These are phyloP conservation scores for Cornus florida DNA, from an alignment of 148 eudicot genomes.

Conservation along the genomic window DNA sequence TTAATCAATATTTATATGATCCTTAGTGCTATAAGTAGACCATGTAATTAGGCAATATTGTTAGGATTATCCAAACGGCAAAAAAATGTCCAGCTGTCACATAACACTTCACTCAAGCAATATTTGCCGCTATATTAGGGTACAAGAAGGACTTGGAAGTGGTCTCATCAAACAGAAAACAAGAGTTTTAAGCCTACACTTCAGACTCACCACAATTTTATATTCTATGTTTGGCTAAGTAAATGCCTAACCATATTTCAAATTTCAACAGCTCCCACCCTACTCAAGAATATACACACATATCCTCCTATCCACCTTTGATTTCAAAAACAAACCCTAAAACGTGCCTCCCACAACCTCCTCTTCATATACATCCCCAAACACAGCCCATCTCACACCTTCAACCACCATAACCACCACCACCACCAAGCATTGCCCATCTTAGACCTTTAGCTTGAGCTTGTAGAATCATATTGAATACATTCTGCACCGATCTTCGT, in stretches of 20 bases:
- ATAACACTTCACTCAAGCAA: background rate
- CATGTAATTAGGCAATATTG: no score
- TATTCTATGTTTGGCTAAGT: background rate
- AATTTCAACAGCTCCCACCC: no score
- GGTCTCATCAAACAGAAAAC: background rate
- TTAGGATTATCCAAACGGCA: no score
- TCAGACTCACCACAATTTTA: background rate
- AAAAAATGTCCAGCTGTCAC: no score
- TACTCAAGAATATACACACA: no score
- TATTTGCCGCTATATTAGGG: background rate
- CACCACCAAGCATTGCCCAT: background rate
- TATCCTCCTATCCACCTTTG: background rate
- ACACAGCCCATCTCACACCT: no score
- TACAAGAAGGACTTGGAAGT: background rate
- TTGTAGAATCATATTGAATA: no score
- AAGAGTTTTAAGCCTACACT: background rate
- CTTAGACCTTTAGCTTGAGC: no score
- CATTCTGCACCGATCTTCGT: no score
- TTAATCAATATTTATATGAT: no score
- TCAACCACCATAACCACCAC: background rate
- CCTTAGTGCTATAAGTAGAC: no score
- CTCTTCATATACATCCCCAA: background rate
- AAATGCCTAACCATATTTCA: background rate
- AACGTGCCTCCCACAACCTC: background rate
- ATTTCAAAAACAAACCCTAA: background rate